These are phyloP conservation scores for Polyporus arcularius DNA, from an alignment of 768 basidiomycete species.

Conservation along the genomic window DNA sequence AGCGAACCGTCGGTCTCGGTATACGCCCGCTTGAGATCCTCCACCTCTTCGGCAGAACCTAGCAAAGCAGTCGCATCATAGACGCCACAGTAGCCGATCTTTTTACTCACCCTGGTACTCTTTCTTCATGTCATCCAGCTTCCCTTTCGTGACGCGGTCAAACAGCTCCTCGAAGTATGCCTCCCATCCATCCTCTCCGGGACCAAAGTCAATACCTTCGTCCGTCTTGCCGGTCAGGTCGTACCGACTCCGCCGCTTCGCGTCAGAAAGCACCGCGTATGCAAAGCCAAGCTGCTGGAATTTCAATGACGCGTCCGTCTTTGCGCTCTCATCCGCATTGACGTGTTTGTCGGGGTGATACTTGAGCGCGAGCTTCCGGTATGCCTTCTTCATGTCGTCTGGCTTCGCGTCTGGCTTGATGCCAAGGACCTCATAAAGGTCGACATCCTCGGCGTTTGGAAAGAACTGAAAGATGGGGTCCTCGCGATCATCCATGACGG, in stretches of 20 bases:
- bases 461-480: slow-evolving; percentile 81
- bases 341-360: slow-evolving; percentile 93
- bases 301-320: slow-evolving; percentile 68
- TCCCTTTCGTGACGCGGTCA: slow-evolving; percentile 80
- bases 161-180: slow-evolving; percentile 92
- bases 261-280: slow-evolving; percentile 85
- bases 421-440: slow-evolving; percentile 77
- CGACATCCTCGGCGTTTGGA: slow-evolving; percentile 66
- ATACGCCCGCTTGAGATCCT: slow-evolving; percentile 80
- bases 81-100: neutral
- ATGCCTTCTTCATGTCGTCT: slow-evolving; percentile 81
- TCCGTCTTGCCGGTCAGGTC: slow-evolving; percentile 86
- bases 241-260: slow-evolving; percentile 72
- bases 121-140: slow-evolving; percentile 91
- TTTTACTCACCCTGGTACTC: slow-evolving; percentile 79
- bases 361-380: slow-evolving; percentile 78
- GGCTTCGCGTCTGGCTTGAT: slow-evolving; percentile 53
- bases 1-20: slow-evolving; percentile 70
- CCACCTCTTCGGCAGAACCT: slow-evolving; percentile 86
- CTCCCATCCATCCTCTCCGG: slow-evolving; percentile 90
- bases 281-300: slow-evolving; percentile 96
- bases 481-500: slow-evolving; percentile 58
- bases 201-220: slow-evolving; percentile 69
- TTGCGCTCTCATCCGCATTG: slow-evolving; percentile 55
- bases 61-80: slow-evolving; percentile 3